Conservation (phyloP, 108 stramenopile genomes). For the Skeletonema costatum region DNA sequence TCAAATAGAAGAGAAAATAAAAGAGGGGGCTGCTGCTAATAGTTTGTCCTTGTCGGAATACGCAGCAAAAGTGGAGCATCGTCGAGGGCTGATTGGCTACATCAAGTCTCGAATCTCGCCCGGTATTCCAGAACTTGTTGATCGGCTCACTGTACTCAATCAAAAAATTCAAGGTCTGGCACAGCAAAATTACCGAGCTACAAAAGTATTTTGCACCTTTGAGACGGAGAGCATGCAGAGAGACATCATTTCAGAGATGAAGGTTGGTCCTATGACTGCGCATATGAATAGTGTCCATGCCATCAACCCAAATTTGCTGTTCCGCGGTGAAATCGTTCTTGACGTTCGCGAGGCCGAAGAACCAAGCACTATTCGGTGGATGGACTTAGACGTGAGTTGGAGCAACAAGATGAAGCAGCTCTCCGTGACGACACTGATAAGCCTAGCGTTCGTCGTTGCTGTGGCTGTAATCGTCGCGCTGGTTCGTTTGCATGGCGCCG, state of each 20-base stretch:
- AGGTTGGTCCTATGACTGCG: slow-evolving; percentile 61
- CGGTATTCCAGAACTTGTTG: slow-evolving; percentile 66
- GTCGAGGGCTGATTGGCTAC: slow-evolving; percentile 47
- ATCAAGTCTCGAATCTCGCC: slow-evolving; percentile 46
- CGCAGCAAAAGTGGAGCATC: slow-evolving; percentile 61
- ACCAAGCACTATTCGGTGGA: slow-evolving; percentile 81
- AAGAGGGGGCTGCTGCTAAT: slow-evolving; percentile 60
- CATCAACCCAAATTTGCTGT: slow-evolving; percentile 49
- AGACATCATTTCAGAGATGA: slow-evolving; percentile 64
- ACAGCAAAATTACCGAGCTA: slow-evolving; percentile 71
- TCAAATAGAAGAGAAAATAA: slow-evolving; percentile 54
- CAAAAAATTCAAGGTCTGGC: slow-evolving; percentile 73
- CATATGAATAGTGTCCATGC: slow-evolving; percentile 31
- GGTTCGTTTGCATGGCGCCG: slow-evolving; percentile 21
- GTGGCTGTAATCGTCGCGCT: slow-evolving; percentile 55
- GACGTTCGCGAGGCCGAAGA: slow-evolving; percentile 78
- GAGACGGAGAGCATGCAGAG: slow-evolving; percentile 84
- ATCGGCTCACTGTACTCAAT: slow-evolving; percentile 59
- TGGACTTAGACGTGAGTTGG: slow-evolving; percentile 67
- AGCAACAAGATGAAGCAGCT: slow-evolving; percentile 49
- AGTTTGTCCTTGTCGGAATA: slow-evolving; percentile 59
- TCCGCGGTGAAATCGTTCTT: slow-evolving; percentile 61
- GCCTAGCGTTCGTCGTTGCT: slow-evolving; percentile 48
- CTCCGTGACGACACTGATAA: slow-evolving; percentile 59
- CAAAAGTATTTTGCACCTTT: slow-evolving; percentile 86